phyloP scores from a whole-genome alignment of 2,329 filamentous ascomycete species.

The Exophiala bonariae region DNA sequence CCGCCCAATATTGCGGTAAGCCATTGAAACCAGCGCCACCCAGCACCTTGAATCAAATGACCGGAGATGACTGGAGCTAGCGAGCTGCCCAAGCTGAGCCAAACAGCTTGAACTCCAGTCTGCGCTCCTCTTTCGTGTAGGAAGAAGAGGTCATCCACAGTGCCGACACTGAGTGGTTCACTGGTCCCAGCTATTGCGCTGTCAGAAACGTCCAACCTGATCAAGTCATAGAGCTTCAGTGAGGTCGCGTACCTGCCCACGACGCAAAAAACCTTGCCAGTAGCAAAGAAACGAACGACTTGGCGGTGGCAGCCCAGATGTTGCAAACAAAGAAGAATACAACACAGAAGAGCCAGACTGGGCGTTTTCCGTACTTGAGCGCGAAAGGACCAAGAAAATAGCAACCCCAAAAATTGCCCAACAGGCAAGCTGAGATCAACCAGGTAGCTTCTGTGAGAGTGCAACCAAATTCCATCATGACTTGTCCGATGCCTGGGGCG shows the following conservation, averaged over 20 bases:
- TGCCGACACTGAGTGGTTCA: conserved; percentile 50
- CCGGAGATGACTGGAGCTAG: conserved; percentile 38
- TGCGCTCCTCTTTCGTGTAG: conserved; percentile 53
- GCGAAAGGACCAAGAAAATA: conserved; percentile 30
- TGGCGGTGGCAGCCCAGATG: conserved; percentile 41
- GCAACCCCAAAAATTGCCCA: background rate
- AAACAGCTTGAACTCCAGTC: conserved; percentile 33
- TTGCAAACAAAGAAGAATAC: conserved; percentile 40
- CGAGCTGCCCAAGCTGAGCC: conserved; percentile 36
- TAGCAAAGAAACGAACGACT: conserved; percentile 34
- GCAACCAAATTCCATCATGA: conserved; percentile 3
- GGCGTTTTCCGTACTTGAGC: conserved; percentile 37
- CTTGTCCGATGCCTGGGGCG: conserved; percentile 6
- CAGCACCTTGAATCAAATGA: conserved; percentile 33
- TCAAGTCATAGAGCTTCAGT: too few relatives aligned
- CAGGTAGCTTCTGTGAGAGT: background rate
- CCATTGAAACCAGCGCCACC: conserved; percentile 42
- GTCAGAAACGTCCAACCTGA: background rate
- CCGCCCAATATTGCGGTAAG: conserved; percentile 35
- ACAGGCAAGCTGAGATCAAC: background rate
- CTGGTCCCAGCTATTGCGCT: conserved; percentile 56
- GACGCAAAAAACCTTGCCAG: conserved; percentile 35
- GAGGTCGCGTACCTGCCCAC: conserved; percentile 3
- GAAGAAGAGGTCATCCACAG: conserved; percentile 58
- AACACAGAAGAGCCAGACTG: conserved; percentile 36